Evolutionary conservation across 2,329 filamentous ascomycete genomes (phyloP), one percentile per base, ranked within the genome.

Genomic region (Balansia obtecta): DNA sequence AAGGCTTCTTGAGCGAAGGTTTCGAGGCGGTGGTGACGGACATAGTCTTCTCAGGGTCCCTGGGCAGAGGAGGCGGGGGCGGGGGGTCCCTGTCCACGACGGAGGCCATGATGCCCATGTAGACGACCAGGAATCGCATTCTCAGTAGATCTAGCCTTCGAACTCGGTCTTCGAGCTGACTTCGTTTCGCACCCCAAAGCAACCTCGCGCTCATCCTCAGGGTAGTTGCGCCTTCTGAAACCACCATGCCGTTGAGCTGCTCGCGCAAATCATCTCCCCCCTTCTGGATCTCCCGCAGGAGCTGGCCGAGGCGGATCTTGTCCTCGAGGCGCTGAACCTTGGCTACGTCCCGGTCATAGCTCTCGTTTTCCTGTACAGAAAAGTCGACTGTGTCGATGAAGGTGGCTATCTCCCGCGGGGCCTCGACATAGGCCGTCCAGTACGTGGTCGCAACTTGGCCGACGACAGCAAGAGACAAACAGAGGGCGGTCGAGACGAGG

Each of bases 91-190:
- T 71, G 48, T 65, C 64, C 37, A 63, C 58, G 44, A 59, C 58
- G 48, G 64, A 64, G 37, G 67, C 62, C 49, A 83, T 70, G 53
- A 81, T 73, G 55, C 79, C 76, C 76, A 83, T 77, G 62, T 81
- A 82, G 38, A 81, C 71, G 37, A 82, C 77, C 33, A 83, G 65
- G 60, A 83, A 83, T 53, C 80, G 74, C 77, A 81, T 82, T 60
- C 80, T 72, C 60, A 83, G 62, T 58, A 82, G 64, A 57, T 83
- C 80, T 40, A 83, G 66, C 45, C 79, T 70, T 50, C 76, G 72
- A 49, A 83, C 68, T 48, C 76, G 72, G 55, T 80, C 77, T 61
- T 81, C 76, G 46, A 84, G 65, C 48, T 70, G 68, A 47, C 63
- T 64, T 56, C 76, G 72, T 59, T 75, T 75, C 52, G 68, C 68